Conservation (phyloP, 768 basidiomycete genomes). For the Leccinum rimulosum region DNA sequence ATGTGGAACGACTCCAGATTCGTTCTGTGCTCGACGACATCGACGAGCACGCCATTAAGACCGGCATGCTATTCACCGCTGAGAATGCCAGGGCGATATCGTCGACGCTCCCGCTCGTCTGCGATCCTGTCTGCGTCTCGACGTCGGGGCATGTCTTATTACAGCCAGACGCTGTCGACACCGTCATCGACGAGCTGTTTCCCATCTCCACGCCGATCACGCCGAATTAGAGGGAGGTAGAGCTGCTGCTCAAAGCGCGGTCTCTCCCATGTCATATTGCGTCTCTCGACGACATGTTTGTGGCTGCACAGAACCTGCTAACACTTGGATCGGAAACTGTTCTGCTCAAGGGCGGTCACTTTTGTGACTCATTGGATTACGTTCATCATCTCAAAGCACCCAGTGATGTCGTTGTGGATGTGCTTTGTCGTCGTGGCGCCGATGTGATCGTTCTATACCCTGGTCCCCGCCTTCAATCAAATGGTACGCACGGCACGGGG, state of each 20-base stretch:
- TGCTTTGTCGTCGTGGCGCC: too few relatives aligned
- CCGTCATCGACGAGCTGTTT: constrained; percentile 60
- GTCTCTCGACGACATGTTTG: constrained; percentile 29
- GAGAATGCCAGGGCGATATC: too few relatives aligned
- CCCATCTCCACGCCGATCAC: constrained; percentile 74
- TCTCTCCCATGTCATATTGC: constrained; percentile 34
- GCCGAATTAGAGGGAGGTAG: constrained; percentile 82
- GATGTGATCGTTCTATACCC: too few relatives aligned
- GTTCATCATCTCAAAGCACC: constrained; percentile 38
- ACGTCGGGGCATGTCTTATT: constrained; percentile 80
- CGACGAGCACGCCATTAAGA: too few relatives aligned
- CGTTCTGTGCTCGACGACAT: too few relatives aligned
- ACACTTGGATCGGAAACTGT: constrained; percentile 53
- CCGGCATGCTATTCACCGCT: too few relatives aligned
- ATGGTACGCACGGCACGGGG: too few relatives aligned
- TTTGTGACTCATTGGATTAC: constrained; percentile 46
- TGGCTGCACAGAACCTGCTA: constrained; percentile 46
- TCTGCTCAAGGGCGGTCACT: constrained; percentile 85
- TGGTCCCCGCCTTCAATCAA: too few relatives aligned
- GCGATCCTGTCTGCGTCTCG: too few relatives aligned
- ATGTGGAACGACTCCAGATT: too few relatives aligned
- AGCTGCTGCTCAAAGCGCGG: constrained; percentile 55
- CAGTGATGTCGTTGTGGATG: too few relatives aligned
- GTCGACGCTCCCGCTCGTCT: too few relatives aligned
- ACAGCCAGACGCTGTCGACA: constrained; percentile 58